These are phyloP conservation scores for Radiomyces spectabilis DNA, from an alignment of 192 early-diverging fungal genomes.

Conservation along the genomic window DNA sequence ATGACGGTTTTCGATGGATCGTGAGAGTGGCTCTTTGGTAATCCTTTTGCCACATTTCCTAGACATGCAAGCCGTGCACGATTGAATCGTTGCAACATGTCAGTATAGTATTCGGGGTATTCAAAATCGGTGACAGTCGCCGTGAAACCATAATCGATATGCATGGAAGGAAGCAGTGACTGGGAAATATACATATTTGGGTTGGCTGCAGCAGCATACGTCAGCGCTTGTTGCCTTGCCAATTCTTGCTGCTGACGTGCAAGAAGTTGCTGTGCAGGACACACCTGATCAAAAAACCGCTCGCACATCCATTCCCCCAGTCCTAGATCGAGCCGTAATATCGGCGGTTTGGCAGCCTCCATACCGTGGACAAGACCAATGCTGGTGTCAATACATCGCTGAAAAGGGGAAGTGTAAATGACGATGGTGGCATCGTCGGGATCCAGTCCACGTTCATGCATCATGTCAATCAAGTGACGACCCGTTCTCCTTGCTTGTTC, in stretches of 20 bases:
- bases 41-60: not conserved
- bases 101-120: constrained; percentile 19
- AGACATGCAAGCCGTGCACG: constrained; percentile 5
- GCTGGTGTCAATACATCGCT: constrained; percentile 29
- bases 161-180: constrained; percentile 1
- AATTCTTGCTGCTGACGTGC: constrained; percentile 18
- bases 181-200: not conserved
- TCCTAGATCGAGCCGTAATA: constrained; percentile 22
- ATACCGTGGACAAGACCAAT: constrained; percentile 23
- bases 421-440: constrained; percentile 11
- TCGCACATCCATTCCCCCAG: constrained; percentile 34
- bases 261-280: constrained; percentile 15
- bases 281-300: constrained; percentile 21
- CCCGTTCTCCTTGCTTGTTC: constrained; percentile 26
- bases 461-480: constrained; percentile 2
- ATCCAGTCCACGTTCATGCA: constrained; percentile 5
- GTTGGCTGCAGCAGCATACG: constrained; percentile 4
- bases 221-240: constrained; percentile 10
- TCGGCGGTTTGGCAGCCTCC: not conserved
- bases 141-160: constrained; percentile 9
- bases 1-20: not conserved
- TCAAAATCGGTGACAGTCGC: constrained; percentile 11
- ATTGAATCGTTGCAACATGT: constrained; percentile 24
- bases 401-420: constrained; percentile 27
- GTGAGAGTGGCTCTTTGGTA: not conserved